Base-by-base conservation (phyloP, 192 early-diverging fungal genomes). In the Podila horticola region DNA sequence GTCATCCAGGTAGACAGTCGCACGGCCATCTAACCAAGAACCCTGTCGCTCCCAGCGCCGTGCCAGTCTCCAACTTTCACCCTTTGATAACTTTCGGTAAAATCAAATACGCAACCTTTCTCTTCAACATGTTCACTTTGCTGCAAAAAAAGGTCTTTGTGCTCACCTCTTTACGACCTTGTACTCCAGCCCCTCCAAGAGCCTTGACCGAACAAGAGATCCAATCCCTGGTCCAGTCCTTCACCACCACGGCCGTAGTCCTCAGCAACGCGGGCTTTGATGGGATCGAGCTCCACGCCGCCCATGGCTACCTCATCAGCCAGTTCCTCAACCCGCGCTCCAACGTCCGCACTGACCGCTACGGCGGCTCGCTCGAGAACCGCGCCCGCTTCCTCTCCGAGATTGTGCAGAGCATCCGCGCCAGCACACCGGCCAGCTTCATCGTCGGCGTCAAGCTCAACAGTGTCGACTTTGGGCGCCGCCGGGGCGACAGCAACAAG, bases 311-410 rank as follows among this genome's bases (percentile, higher is more conserved):
- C 82, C 83, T 98, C 38, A 66, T 95, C 58, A 82, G 90, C 75
- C 83, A 91, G 75, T 97, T 98, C 75, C 71, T 96, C 29, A 93
- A 91, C 38, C 91, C 93, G 2, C 72, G 93, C 38, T 83, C 92
- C 49, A 98, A 99, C 79, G 62, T 87, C 26, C 91, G 97, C 61
- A 94, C 94, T 2, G 97, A 99, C 74, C 64, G 93, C 58, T 99
- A 96, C 71, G 97, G 97, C 33, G 97, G 97, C 0, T 91, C 90
- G 5, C 88, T 97, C 31, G 93, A 97, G 66, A 98, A 98, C 84
- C 89, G 97, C 48, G 79, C 86, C n/a, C 88, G 94, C 0, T 93
- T 95, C 61, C 61, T 74, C 36, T n/a, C 15, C 1, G 72, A 74
- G 50, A 55, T 74, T 62, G 31, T 74, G 1, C 45, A 74, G 29